Base-by-base conservation (phyloP, 345 rosid species). In the Toxicodendron radicans region DNA sequence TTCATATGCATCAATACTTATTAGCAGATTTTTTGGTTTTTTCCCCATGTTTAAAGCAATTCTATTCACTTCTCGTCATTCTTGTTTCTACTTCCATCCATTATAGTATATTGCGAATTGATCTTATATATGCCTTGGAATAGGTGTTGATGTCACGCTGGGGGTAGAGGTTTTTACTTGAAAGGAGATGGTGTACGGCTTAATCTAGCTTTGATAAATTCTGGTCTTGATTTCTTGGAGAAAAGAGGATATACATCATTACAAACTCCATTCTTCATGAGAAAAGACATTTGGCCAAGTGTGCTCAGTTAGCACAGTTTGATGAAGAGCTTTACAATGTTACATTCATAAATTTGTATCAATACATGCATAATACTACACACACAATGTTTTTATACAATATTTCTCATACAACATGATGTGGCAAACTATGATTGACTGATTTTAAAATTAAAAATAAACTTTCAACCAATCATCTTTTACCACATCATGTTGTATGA, bases 301-400 rank as follows among this genome's bases (percentile, higher is more conserved):
- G 95, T 75, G 99, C 99, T 71, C 97, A 95, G 61, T 68, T 95
- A 78, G 89, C 94, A n/a, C 97, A 92, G 78, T 92, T 95, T 54
- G 99, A 95, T 68, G 97, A 95, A 81, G 94, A 95, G 69, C 97
- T 95, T 62, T 95, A 92, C 91, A 91, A 95, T 94, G 99, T 91
- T 70, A 56, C 10, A 24, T 46, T 46, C 52, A 33, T 49, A n/a
- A 4, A 62, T 51, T 32, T 72, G 17, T 71, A 6, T 38, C 5
- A n/a, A 13, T 24, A 2, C 17, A 17, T 10, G 41, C n/a, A n/a
- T n/a, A n/a, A n/a, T n/a, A n/a, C n/a, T n/a, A n/a, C n/a, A n/a
- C n/a, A n/a, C n/a, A n/a, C n/a, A n/a, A n/a, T n/a, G n/a, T n/a
- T n/a, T n/a, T n/a, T n/a, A n/a, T n/a, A n/a, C n/a, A n/a, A n/a